phyloP scores from a whole-genome alignment of 2,329 filamentous ascomycete species.

The Apiospora arundinis region DNA sequence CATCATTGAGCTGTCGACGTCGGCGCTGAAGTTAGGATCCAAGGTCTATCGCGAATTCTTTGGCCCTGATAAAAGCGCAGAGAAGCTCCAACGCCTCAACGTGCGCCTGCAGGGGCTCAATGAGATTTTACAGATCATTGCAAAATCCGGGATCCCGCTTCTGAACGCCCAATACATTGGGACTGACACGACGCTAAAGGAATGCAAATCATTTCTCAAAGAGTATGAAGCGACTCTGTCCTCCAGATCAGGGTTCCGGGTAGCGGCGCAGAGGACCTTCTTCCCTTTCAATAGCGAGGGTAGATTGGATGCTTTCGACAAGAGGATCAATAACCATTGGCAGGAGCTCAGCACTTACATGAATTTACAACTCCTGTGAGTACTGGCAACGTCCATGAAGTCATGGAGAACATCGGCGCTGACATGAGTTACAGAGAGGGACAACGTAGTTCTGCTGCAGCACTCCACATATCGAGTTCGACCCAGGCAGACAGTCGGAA shows the following conservation, averaged over 20 bases:
- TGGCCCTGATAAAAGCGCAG: conserved; percentile 28
- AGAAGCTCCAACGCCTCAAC: conserved; percentile 33
- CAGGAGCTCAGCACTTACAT: conserved; percentile 1
- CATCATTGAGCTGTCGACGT: conserved; percentile 32
- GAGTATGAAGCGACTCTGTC: conserved; percentile 30
- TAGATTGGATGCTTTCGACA: background rate
- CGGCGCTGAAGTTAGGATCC: conserved; percentile 32
- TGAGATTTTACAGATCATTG: conserved; percentile 26
- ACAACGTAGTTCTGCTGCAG: background rate
- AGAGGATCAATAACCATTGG: conserved; percentile 1
- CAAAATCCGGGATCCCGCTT: conserved; percentile 24
- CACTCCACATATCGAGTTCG: background rate
- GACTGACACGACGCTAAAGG: conserved; percentile 29
- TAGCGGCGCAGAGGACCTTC: background rate
- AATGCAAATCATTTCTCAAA: conserved; percentile 33
- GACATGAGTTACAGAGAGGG: background rate
- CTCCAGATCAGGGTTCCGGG: background rate
- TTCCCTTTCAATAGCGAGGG: background rate
- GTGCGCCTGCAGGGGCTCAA: conserved; percentile 31
- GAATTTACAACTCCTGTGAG: background rate
- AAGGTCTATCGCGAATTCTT: conserved; percentile 32
- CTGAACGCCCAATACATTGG: conserved; percentile 27
- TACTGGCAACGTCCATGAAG: no score
- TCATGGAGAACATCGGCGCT: no score
- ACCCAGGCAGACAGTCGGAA: background rate